Evolutionary conservation across 164 flowering plant species (phyloP).

Genomic region (Chimonanthus praecox): DNA sequence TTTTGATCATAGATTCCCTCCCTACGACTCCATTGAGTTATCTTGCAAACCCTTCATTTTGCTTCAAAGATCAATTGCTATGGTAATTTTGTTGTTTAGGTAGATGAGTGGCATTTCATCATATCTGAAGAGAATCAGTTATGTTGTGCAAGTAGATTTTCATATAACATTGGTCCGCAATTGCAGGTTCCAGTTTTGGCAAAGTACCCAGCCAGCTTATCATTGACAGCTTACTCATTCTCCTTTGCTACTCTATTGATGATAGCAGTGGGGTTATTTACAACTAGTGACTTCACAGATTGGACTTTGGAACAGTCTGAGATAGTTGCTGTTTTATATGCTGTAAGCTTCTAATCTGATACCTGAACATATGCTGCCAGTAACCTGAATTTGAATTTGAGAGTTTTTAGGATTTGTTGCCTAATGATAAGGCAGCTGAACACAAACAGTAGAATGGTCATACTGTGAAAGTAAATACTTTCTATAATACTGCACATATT

Average conservation of each 20-base stretch:
- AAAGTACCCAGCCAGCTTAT: conserved; percentile 80
- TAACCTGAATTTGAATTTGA: too few species aligned
- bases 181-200: conserved; percentile 80
- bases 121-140: not conserved
- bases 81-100: too few species aligned
- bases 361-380: too few species aligned
- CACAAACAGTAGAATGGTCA: too few species aligned
- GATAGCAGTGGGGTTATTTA: conserved; percentile 58
- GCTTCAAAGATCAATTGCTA: too few species aligned
- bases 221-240: conserved; percentile 92
- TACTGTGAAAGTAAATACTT: too few species aligned
- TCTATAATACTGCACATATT: too few species aligned
- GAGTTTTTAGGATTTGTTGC: too few species aligned
- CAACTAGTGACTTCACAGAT: conserved; percentile 50
- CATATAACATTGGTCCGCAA: not conserved
- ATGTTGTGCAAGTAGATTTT: not conserved
- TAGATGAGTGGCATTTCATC: not conserved
- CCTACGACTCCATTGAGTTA: too few species aligned
- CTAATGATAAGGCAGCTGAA: too few species aligned
- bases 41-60: too few species aligned
- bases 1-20: not conserved
- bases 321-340: conserved; percentile 74
- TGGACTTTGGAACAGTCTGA: conserved; percentile 80
- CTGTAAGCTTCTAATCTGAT: conserved; percentile 47
- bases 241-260: conserved; percentile 75